Conservation (phyloP, 73 alveolate species). For the Paramecium biaurelia region DNA sequence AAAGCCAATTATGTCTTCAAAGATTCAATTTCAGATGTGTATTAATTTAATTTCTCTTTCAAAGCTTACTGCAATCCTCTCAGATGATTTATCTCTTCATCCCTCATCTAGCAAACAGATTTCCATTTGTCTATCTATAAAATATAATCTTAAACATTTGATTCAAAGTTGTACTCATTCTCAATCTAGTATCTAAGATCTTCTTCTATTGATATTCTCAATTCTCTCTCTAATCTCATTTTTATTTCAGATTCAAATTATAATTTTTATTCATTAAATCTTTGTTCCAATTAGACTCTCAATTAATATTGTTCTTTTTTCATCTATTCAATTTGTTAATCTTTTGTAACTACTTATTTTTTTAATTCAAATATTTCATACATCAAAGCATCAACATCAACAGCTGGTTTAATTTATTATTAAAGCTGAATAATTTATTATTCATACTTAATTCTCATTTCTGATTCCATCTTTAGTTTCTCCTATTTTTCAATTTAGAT, state of each 20-base stretch:
- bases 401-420: not conserved
- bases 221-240: not conserved
- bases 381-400: constrained; percentile 52
- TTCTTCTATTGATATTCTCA: not conserved
- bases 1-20: constrained; percentile 35
- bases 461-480: not conserved
- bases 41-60: constrained; percentile 24
- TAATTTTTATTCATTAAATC: not conserved
- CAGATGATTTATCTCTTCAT: not conserved
- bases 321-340: not conserved
- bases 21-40: constrained; percentile 34
- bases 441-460: not conserved
- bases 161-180: not conserved
- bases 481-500: constrained; percentile 1
- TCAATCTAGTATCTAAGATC: not conserved
- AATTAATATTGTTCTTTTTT: not conserved
- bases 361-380: constrained; percentile 39
- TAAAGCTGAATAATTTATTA: not conserved
- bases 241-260: not conserved
- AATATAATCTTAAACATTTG: not conserved
- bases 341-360: not conserved
- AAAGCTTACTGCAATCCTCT: constrained; percentile 7
- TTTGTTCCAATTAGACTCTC: not conserved
- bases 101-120: not conserved
- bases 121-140: not conserved